Conservation (phyloP, 176 grass and related monocot species). For the Thinopyrum elongatum region DNA sequence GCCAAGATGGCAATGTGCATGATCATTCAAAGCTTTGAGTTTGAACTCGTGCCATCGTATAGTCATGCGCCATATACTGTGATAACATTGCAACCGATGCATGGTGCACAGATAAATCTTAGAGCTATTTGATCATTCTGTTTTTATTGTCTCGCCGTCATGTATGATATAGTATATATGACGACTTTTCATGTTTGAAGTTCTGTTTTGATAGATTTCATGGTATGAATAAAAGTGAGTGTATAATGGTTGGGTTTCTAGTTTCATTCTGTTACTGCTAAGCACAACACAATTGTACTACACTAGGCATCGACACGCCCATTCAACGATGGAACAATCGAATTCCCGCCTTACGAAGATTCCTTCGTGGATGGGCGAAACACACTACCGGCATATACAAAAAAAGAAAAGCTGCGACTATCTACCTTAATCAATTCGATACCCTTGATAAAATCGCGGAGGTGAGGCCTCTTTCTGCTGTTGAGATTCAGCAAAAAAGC, state of each 20-base stretch:
- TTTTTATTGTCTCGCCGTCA: background rate
- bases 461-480: too few relatives aligned
- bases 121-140: conserved; percentile 16
- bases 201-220: background rate
- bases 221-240: background rate
- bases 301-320: too few relatives aligned
- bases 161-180: background rate
- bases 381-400: too few relatives aligned
- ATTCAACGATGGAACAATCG: too few relatives aligned
- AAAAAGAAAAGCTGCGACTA: too few relatives aligned
- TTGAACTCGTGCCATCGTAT: conserved; percentile 41
- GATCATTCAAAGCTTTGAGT: conserved; percentile 50
- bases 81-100: conserved; percentile 38
- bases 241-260: background rate
- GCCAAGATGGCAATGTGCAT: conserved; percentile 51
- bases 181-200: background rate
- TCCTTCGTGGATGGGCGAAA: too few relatives aligned
- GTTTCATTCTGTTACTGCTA: background rate
- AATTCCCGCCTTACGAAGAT: too few relatives aligned
- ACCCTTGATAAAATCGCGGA: too few relatives aligned
- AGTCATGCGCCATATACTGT: conserved; percentile 40
- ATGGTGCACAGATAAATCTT: conserved; percentile 51
- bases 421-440: too few relatives aligned
- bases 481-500: too few relatives aligned
- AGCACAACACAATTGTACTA: too few relatives aligned